phyloP scores from a whole-genome alignment of 2,329 filamentous ascomycete genomes.

The Purpureocillium lavendulum region DNA sequence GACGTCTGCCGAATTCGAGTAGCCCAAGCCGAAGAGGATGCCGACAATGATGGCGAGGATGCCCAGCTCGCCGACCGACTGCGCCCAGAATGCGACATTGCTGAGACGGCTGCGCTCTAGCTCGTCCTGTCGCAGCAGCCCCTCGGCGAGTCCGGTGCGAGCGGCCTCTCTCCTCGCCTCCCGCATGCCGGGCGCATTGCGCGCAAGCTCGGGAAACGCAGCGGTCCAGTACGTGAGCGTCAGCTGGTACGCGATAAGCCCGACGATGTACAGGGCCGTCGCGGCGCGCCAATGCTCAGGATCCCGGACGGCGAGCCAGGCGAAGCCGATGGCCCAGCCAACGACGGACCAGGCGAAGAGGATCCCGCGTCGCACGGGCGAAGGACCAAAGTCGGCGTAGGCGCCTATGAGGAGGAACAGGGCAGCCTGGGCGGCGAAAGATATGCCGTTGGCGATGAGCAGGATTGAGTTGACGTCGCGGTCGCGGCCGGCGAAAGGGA shows the following conservation, averaged over 20 bases:
- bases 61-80: constrained; percentile 52
- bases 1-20: constrained; percentile 39
- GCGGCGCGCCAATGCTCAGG: constrained; percentile 50
- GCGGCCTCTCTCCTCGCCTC: constrained; percentile 22
- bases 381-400: constrained; percentile 56
- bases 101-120: constrained; percentile 56
- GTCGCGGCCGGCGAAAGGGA: constrained; percentile 46
- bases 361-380: constrained; percentile 45
- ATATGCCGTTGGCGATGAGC: constrained; percentile 57
- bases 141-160: constrained; percentile 41
- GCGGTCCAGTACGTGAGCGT: constrained; percentile 63
- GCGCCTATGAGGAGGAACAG: constrained; percentile 44
- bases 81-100: constrained; percentile 56
- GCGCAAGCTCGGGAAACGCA: constrained; percentile 35
- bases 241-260: constrained; percentile 58
- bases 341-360: constrained; percentile 52
- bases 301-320: constrained; percentile 57
- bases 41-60: constrained; percentile 58
- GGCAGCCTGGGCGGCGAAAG: constrained; percentile 57
- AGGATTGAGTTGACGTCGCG: constrained; percentile 59
- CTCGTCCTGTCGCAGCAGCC: constrained; percentile 53
- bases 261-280: constrained; percentile 57
- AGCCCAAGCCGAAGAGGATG: constrained; percentile 46
- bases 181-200: constrained; percentile 24
- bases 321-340: constrained; percentile 57